Evolutionary conservation across 352 stramenopile species (phyloP).

Genomic region (Phytophthora aleatoria): DNA sequence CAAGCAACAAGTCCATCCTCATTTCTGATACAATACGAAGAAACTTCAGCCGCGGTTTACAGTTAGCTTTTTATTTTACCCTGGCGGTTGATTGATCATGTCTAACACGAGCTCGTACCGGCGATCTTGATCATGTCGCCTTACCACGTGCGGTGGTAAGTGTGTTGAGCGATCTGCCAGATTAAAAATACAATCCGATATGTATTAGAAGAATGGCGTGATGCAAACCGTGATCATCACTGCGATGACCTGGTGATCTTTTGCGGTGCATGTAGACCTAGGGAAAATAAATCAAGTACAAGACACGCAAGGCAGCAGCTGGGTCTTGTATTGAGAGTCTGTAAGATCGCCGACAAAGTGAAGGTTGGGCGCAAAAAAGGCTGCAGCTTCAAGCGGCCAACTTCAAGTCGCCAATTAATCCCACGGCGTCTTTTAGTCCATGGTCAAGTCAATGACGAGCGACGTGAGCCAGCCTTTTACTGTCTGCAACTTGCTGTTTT

Average conservation of each 20-base stretch:
- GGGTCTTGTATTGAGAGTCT: not conserved
- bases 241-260: not conserved
- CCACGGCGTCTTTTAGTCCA: conserved; percentile 7
- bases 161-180: conserved; percentile 19
- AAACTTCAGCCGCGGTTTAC: conserved; percentile 14
- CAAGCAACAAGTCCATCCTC: conserved; percentile 18
- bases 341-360: conserved; percentile 15
- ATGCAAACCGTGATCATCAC: not conserved
- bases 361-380: conserved; percentile 19
- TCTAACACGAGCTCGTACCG: not conserved
- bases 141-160: conserved; percentile 22
- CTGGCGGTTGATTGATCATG: no score
- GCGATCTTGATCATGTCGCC: conserved; percentile 14
- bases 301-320: conserved; percentile 14
- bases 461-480: conserved; percentile 7
- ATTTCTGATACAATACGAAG: conserved; percentile 10
- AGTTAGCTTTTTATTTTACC: not conserved
- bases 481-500: not conserved
- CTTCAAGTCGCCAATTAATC: conserved; percentile 29
- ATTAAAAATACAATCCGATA: conserved; percentile 14
- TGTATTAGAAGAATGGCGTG: no score
- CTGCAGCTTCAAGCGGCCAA: conserved; percentile 18
- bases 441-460: conserved; percentile 6
- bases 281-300: conserved; percentile 37
- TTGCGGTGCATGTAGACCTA: no score